Base-by-base conservation (phyloP, 306 rosid species). In the Quercus gilva region DNA sequence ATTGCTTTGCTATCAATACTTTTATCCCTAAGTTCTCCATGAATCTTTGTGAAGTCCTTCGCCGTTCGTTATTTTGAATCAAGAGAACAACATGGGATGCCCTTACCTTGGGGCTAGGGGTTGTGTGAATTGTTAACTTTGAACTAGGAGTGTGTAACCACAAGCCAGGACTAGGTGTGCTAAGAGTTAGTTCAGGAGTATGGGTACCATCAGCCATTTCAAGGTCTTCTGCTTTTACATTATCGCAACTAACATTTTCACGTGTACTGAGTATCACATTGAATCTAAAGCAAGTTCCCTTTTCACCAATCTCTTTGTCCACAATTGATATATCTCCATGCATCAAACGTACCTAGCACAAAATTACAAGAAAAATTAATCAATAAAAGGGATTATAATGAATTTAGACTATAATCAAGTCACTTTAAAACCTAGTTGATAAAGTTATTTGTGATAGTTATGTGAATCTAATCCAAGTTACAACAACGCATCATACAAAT, bases 201-300 rank as follows among this genome's bases (percentile, higher is more conserved):
- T 76, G 61, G 19, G 65, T 10, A n/a, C 58, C 78, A 21, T 45
- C 79, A 74, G 45, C 65, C 12, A 79, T 76, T 52, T 70, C 74
- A 23, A 45, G 23, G 78, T 53, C 82, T 67, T 87, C 94, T 75
- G 67, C 69, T 17, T 57, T 83, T 12, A 57, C 56, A 74, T 71
- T 23, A 26, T 55, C 55, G 21, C 10, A 63, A 60, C 23, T n/a
- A 23, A 79, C 5, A 8, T 60, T 71, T 67, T 86, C 87, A 20
- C 87, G 81, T 31, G 55, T 28, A 2, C 55, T 59, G 25, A 92
- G 84, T 20, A 84, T 52, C 52, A 91, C 91, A 82, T 79, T 91
- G 80, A 94, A 94, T 79, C 84, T 92, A 68, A 94, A 90, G 72
- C 97, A 91, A 9, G 92, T 84, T 71, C 97, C 97, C 64, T 74